phyloP scores from a whole-genome alignment of 1,139 yeast species.

The Saccharomyces hybrid region DNA sequence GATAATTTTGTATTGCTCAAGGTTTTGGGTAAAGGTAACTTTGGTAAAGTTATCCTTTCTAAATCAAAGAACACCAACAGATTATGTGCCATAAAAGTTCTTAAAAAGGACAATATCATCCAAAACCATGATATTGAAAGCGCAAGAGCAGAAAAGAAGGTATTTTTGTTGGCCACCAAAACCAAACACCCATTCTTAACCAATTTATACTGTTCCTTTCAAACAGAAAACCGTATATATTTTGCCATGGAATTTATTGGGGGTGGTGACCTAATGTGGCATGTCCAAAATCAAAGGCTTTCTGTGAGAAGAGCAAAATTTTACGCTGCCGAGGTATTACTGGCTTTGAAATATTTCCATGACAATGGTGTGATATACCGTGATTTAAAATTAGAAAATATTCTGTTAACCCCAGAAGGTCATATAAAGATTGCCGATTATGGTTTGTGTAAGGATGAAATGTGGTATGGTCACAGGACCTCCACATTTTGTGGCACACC shows the following conservation, averaged over 20 bases:
- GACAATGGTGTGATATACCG: constrained; percentile 94
- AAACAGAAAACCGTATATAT: constrained; percentile 92
- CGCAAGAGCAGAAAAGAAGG: constrained; percentile 88
- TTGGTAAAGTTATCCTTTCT: constrained; percentile 96
- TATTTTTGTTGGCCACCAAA: constrained; percentile 80
- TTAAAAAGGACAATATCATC: constrained; percentile 79
- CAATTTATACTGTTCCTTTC: constrained; percentile 91
- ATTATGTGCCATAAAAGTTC: constrained; percentile 81
- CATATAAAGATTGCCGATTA: constrained; percentile 95
- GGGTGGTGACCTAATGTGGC: constrained; percentile 99
- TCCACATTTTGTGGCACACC: constrained; percentile 99
- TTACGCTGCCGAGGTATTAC: constrained; percentile 90
- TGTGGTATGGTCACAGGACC: constrained; percentile 88
- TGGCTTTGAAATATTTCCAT: constrained; percentile 88
- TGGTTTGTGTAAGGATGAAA: constrained; percentile 92
- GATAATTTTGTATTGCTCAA: constrained; percentile 93
- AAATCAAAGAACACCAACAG: constrained; percentile 70
- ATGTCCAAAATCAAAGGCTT: constrained; percentile 85
- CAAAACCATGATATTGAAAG: constrained; percentile 95
- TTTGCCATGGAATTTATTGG: constrained; percentile 97
- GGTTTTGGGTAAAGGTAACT: constrained; percentile 94
- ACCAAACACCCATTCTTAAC: constrained; percentile 90
- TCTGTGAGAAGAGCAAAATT: constrained; percentile 92
- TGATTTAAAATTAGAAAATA: constrained; percentile 91
- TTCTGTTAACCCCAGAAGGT: constrained; percentile 81